Evolutionary conservation across 352 stramenopile species (phyloP), one percentile per base, ranked within the genome.

Genomic region (Peronospora destructor): DNA sequence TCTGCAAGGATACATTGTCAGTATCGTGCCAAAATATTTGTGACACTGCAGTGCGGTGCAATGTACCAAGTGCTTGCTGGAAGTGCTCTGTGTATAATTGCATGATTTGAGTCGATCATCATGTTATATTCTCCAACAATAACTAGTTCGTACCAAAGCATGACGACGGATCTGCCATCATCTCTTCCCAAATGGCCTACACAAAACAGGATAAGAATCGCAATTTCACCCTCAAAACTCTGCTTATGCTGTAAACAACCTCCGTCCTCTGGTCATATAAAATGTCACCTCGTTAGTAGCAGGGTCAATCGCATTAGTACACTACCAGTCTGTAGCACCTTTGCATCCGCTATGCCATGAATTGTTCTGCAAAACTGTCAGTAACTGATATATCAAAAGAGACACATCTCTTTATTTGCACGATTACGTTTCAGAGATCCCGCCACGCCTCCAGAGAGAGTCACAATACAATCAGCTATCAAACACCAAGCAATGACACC

Each of bases 111-210:
- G 32, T 36, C 26, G 53, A 34, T 43, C 16, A 46, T 25, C n/a
- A 51, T 45, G 8, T 9, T 1, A 13, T 16, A 49, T 29, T 37
- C 28, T 16, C 21, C 12, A 26, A 21, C 4, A 40, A 7, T 6
- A 49, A 25, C 19, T 8, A 41, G 11, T 45, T n/a, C 56, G 13
- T 67, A 91, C 82, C 70, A 26, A 93, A 87, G 42, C 82, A 93
- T 3, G 73, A 71, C 14, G 79, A 81, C 3, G 82, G 82, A 62
- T 93, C 78, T 19, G 82, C 82, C 45, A 93, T 79, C 82, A 93
- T 93, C 50, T 91, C 82, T 69, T 93, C 79, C 82, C 82, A 93
- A 41, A 93, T 88, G 6, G 76, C 76, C 79, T 93, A 30, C 10
- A 52, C 34, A 9, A 40, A 10, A 28, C 6, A 19, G 13, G n/a